A percentile compares a stretch with the other conserved stretches of the same genome.
phyloP scores from a whole-genome alignment of 1,284 basidiomycete genomes.

The Tylopilus sp. region DNA sequence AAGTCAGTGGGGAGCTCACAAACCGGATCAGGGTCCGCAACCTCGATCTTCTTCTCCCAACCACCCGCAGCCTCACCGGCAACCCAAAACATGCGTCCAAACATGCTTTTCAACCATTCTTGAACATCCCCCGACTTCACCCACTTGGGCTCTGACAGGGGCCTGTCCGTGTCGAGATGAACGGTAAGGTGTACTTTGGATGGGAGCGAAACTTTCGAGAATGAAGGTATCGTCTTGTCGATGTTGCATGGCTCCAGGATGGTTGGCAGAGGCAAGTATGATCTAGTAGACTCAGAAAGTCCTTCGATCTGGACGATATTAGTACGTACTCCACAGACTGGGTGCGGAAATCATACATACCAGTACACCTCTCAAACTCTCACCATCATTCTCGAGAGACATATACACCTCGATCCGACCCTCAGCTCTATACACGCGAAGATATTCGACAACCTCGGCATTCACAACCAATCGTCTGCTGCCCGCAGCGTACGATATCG shows the following conservation, averaged over 20 bases:
- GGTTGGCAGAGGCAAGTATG: constrained; percentile 59
- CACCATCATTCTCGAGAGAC: constrained; percentile 51
- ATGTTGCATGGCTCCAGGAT: constrained; percentile 41
- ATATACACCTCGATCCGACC: constrained; percentile 83
- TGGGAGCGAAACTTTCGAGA: constrained; percentile 52
- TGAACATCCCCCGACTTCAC: constrained; percentile 90
- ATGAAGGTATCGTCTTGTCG: constrained; percentile 66
- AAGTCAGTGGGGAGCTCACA: constrained; percentile 35
- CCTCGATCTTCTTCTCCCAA: constrained; percentile 91
- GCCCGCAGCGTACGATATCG: constrained; percentile 89
- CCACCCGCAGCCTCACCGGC: constrained; percentile 68
- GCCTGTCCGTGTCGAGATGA: constrained; percentile 81
- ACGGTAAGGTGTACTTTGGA: constrained; percentile 54
- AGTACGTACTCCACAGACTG: constrained; percentile 2
- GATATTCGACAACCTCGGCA: constrained; percentile 77
- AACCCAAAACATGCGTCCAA: constrained; percentile 78
- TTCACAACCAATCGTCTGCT: constrained; percentile 85
- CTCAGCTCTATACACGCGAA: constrained; percentile 79
- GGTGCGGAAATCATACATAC: constrained; percentile 42
- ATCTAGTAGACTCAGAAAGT: constrained; percentile 65
- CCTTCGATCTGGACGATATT: constrained; percentile 61
- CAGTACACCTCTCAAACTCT: constrained; percentile 68
- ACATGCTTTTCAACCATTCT: constrained; percentile 88
- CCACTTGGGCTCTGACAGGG: constrained; percentile 94
- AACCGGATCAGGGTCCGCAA: constrained; percentile 93